Evolutionary conservation across 495 filamentous ascomycete genomes (phyloP).

Genomic region (Bacidia gigantensis): DNA sequence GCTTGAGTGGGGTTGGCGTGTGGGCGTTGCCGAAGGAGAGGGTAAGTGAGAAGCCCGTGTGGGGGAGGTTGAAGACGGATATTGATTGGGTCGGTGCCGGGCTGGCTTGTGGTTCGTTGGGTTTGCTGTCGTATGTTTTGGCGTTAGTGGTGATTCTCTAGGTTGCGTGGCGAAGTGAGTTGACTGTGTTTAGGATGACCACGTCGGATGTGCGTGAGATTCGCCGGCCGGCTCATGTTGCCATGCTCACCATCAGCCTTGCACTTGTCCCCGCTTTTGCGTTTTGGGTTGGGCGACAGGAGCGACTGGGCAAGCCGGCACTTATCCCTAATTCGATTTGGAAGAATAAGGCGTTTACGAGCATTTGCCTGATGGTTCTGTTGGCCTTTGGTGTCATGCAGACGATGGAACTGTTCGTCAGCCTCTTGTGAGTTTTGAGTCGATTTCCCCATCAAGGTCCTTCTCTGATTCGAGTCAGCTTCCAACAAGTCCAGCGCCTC

Average conservation of each 20-base stretch:
- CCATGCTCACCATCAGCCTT: constrained; percentile 26
- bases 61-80: constrained; percentile 19
- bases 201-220: constrained; percentile 27
- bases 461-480: constrained; percentile 28
- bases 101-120: constrained; percentile 29
- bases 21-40: constrained; percentile 25
- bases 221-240: constrained; percentile 25
- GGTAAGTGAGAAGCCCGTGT: background rate
- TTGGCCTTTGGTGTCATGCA: constrained; percentile 36
- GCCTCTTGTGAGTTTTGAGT: constrained; percentile 29
- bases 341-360: constrained; percentile 35
- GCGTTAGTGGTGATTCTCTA: constrained; percentile 17
- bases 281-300: constrained; percentile 33
- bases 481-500: constrained; percentile 30
- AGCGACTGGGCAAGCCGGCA: constrained; percentile 27
- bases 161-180: no score
- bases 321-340: constrained; percentile 44
- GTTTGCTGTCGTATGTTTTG: constrained; percentile 34
- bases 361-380: constrained; percentile 36
- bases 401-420: constrained; percentile 34
- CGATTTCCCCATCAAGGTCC: background rate
- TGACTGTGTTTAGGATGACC: no score
- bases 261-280: constrained; percentile 32
- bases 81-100: constrained; percentile 40
- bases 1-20: constrained; percentile 20